A percentile compares a stretch with the other conserved stretches of the same genome.
Conservation (phyloP, 1,284 basidiomycete genomes). For the Fomitopsis pinicola region DNA sequence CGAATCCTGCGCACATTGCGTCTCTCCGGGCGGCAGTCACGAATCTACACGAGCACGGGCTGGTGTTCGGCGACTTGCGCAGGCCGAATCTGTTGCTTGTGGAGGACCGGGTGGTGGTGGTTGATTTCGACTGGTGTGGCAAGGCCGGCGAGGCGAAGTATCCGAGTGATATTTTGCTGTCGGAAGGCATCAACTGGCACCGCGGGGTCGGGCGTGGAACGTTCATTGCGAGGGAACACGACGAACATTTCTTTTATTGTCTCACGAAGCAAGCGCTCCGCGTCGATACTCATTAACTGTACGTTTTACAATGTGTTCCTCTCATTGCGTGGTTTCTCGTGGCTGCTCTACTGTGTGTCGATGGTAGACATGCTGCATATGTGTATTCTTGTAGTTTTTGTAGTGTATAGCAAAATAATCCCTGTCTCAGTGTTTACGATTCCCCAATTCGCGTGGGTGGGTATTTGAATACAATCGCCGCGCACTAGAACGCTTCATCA, state of each 20-base stretch:
- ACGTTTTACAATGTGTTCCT: too few species aligned
- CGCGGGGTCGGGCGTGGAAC: slow-evolving; percentile 1
- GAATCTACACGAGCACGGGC: slow-evolving; percentile 13
- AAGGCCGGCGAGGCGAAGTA: slow-evolving; percentile 10
- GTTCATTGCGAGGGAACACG: slow-evolving; percentile 8
- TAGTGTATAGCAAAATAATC: too few species aligned
- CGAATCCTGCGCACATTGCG: neutral
- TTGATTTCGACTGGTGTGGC: slow-evolving; percentile 26
- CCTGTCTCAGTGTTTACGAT: too few species aligned
- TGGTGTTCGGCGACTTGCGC: slow-evolving; percentile 22
- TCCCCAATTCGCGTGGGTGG: too few species aligned
- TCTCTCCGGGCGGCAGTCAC: slow-evolving; percentile 8
- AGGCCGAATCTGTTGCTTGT: slow-evolving; percentile 15
- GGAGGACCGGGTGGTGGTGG: slow-evolving; percentile 12
- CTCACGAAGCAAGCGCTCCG: neutral
- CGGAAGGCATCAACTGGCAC: slow-evolving; percentile 2
- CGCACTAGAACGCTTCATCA: too few species aligned
- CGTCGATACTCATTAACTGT: neutral
- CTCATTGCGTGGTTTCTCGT: too few species aligned
- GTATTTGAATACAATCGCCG: too few species aligned
- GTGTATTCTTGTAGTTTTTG: too few species aligned
- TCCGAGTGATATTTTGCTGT: slow-evolving; percentile 1
- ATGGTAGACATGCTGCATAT: too few species aligned
- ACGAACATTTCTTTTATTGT: neutral
- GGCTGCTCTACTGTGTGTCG: too few species aligned